Evolutionary conservation across 108 stramenopile species (phyloP), one percentile per base, ranked within the genome.

Genomic region (Nitzschia sp.): DNA sequence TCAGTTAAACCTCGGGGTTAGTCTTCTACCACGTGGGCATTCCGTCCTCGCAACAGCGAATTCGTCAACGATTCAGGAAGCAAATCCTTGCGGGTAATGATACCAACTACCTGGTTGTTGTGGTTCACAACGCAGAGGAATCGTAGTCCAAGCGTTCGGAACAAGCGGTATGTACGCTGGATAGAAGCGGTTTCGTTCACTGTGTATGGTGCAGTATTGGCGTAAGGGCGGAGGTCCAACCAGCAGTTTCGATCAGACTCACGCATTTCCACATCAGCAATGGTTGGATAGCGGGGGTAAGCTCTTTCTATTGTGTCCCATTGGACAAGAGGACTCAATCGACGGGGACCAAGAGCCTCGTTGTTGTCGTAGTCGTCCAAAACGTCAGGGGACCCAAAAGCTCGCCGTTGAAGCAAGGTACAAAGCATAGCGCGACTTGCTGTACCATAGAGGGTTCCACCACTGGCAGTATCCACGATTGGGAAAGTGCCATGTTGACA

Each of bases 201-300:
- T 26, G 94, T 91, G 76, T 95, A 95, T 17, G 97, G 95, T 34
- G 95, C 95, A 41, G 95, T 97, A 82, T 97, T 96, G 37, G 93
- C 92, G 71, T 97, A 96, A n/a, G 97, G 97, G 51, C 96, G 78
- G 56, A 98, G 83, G 73, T 98, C 97, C 44, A 98, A 74, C 91
- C 89, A 91, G 65, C 90, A 91, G 59, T 89, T 86, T 37, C 94
- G 65, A 52, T 96, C 97, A 21, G 76, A 75, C 20, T 84, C 86
- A 6, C 89, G 62, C 52, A 98, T 66, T 20, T 82, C 80, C 37
- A 96, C 72, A 68, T 95, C 93, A 41, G 83, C 83, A 54, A 97
- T 93, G 8, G 82, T 90, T 0, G 97, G 97, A 70, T 96, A 98
- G 2, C 89, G 74, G 43, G 97, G 97, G 65, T 96, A 98, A 19